Base-by-base conservation (phyloP, 108 stramenopile species). In the Licmophora abbreviata region DNA sequence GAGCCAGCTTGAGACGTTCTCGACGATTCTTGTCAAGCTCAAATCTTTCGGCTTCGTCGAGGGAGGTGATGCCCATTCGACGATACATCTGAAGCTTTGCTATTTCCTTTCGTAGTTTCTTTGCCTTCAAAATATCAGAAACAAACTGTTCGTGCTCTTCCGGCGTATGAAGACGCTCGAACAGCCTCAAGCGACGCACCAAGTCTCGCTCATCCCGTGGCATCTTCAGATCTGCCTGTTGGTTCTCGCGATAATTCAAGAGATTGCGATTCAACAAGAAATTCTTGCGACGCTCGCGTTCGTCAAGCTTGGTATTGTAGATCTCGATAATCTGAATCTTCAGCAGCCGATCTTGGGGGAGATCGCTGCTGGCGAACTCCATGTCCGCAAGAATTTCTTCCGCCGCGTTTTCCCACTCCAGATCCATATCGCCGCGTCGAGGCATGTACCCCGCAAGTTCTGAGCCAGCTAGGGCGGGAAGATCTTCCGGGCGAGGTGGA, bases 381-480 rank as follows among this genome's bases (percentile, higher is more conserved):
- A 97, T 94, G 44, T 95, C 93, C 15, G 88, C 88, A 28, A 97
- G 48, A 8, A 84, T 54, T 37, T 73, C 32, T 65, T 97, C 97
- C 10, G 95, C 97, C 37, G 93, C 94, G 54, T 98, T 94, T 25
- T 96, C 93, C 66, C 84, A 89, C 79, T 98, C 97, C 53, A 88
- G 71, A 49, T 98, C 97, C 63, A 96, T 94, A 45, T 98, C 97
- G 14, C 87, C 90, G 30, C 97, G 88, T 24, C 92, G 81, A 24
- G 92, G 92, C 92, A 93, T 93, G 64, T 80, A 93, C 23, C 92
- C 92, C 3, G 81, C 71, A 12, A 93, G 58, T 37, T 89, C 85
- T 7, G 83, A 68, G 7, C 92, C 92, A 17, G 81, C 81, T 56
- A 85, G 54, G 7, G 56, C 51, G 14, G 50, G 64, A 21, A 79